Evolutionary conservation across 495 filamentous ascomycete species (phyloP), one percentile per base, ranked within the genome.

Genomic region (Penicillium coffeae): DNA sequence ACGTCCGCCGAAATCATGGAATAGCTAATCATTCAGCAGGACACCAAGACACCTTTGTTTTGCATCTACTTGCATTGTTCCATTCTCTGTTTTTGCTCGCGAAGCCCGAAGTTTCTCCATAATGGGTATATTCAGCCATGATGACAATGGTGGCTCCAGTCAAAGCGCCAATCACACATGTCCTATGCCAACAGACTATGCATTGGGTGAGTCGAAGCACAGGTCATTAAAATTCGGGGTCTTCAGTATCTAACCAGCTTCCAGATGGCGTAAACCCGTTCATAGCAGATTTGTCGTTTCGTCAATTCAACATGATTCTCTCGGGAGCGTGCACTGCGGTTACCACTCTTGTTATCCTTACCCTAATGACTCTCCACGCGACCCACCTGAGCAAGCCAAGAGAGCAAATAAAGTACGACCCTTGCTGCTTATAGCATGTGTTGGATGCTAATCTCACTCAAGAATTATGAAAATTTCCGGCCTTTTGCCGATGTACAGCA

Each of bases 361-460:
- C 20, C 22, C 40, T 56, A 19, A 54, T 65, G 48, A 16, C 49
- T 2, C 38, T 49, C 36, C 66, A 65, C 33, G 59, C 66, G 14
- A 59, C 49, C 3, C 55, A 60, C 18, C 44, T 65, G 8, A 69
- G 59, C 51, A 62, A 60, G 15, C 55, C 66, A 3, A 54, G 48
- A 42, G 55, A 64, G 40, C 66, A 65, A 38, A 42, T 60, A 16
- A 67, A 67, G 66, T 68, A 48, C 13, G 50, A 30, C 19, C 51
- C 12, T 10, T 22, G 20, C 12, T 5, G 12, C 4, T 34, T 18
- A n/a, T n/a, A n/a, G n/a, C n/a, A n/a, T n/a, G n/a, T n/a, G n/a
- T n/a, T n/a, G 5, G 3, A 25, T 27, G 20, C 33, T 47, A n/a
- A 38, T 21, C 8, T 37, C 7, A n/a, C n/a, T 4, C 2, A 25